A percentile compares a stretch with the other conserved stretches of the same genome.
phyloP scores from a whole-genome alignment of 148 eudicot genomes.

The Hydrangea macrophylla region DNA sequence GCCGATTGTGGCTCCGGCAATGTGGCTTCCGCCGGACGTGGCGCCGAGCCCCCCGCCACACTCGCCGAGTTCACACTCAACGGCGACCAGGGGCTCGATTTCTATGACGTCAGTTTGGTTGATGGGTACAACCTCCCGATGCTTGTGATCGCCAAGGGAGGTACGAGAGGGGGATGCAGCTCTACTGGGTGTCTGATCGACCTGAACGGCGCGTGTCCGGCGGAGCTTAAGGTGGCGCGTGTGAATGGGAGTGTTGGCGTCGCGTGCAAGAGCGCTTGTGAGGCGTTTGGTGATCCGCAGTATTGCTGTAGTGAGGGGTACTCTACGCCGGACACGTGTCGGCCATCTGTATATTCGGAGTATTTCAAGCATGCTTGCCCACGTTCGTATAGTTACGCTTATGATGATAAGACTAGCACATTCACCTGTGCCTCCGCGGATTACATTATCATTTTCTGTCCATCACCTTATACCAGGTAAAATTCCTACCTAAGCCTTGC shows the following conservation, averaged over 20 bases:
- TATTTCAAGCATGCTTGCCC: constrained; percentile 86
- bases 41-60: constrained; percentile 91
- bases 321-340: constrained; percentile 83
- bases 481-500: constrained; percentile 3
- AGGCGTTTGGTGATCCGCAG: constrained; percentile 87
- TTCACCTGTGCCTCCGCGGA: constrained; percentile 81
- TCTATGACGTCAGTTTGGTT: constrained; percentile 92
- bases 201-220: constrained; percentile 69
- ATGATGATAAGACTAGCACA: constrained; percentile 94
- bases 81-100: constrained; percentile 87
- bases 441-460: constrained; percentile 79
- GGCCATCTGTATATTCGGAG: constrained; percentile 62
- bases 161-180: constrained; percentile 61
- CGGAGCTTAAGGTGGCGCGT: constrained; percentile 49
- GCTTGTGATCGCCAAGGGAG: constrained; percentile 60
- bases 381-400: constrained; percentile 88
- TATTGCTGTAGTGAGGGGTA: constrained; percentile 79
- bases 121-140: constrained; percentile 95
- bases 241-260: constrained; percentile 42
- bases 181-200: constrained; percentile 88
- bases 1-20: constrained; percentile 90
- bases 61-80: constrained; percentile 90
- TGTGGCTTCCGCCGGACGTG: constrained; percentile 62
- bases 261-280: constrained; percentile 98
- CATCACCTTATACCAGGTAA: constrained; percentile 87